Base-by-base conservation (phyloP, 164 flowering plant genomes). In the Tetrastigma voinierianum region DNA sequence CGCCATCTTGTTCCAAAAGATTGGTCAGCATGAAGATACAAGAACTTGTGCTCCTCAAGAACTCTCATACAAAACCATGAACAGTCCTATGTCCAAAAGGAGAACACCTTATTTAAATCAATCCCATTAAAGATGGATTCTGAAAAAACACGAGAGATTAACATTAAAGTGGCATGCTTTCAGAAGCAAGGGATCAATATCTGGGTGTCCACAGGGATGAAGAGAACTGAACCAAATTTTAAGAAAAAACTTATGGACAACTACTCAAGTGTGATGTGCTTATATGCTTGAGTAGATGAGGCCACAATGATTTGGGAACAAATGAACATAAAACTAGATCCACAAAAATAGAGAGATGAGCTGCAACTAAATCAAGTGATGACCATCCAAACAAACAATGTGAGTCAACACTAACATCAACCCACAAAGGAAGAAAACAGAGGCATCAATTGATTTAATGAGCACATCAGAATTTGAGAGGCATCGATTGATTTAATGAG, bases 41-140 rank as follows among this genome's bases (percentile, higher is more conserved):
- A 49, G 19, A 64, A 61, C 54, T 20, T 66, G 44, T 53, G 61
- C 63, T 66, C 73, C 65, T 57, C 57, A 49, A 54, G 57, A 58
- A 57, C 64, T 64, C 21, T 54, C 61, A 70, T 49, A 61, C 12
- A 57, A 70, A 51, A 60, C 65, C 68, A 24, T 53, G 32, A 57
- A 60, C 57, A 62, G 16, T 56, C 77, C 67, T 70, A 66, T 47
- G 71, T 53, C 46, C 68, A 60, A 66, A 45, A 62, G 67, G 76
- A 52, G 67, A 66, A 57, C 55, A 64, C 60, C 61, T 45, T 44
- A 53, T 64, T 53, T 49, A 69, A 32, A 56, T 25, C 21, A 56
- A 51, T 15, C 46, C 61, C 54, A 47, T 70, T 19, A 51, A 21
- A 53, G 24, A 51, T 32, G 62, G 56, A 15, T 52, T 59, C 18